Evolutionary conservation across 148 eudicot species (phyloP).

Genomic region (Bassia scoparia): DNA sequence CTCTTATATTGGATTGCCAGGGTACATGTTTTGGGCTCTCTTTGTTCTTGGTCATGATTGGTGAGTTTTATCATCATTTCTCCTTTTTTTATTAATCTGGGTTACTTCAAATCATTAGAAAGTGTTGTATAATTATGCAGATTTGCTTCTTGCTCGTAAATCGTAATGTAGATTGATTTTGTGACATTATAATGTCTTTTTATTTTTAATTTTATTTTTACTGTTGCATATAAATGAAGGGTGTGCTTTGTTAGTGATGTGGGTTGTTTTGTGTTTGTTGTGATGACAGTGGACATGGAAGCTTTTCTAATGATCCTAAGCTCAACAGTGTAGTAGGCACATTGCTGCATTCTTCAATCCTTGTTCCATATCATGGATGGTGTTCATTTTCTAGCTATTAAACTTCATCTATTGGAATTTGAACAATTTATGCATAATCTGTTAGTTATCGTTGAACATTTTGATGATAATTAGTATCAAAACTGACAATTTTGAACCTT

Average conservation of each 20-base stretch:
- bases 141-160: constrained; percentile 2
- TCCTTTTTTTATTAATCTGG: too few relatives aligned
- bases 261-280: constrained; percentile 7
- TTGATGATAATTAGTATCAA: not conserved
- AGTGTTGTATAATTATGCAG: not conserved
- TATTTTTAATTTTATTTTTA: too few relatives aligned
- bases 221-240: not conserved
- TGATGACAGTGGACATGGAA: constrained; percentile 80
- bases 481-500: constrained; percentile 15
- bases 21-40: constrained; percentile 83
- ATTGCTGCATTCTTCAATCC: constrained; percentile 74
- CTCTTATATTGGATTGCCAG: constrained; percentile 80
- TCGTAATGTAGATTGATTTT: not conserved
- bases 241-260: constrained; percentile 10
- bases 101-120: too few relatives aligned
- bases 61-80: constrained; percentile 25
- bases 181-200: not conserved
- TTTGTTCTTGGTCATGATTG: constrained; percentile 93
- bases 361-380: constrained; percentile 92
- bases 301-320: constrained; percentile 65
- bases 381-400: not conserved
- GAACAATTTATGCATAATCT: not conserved
- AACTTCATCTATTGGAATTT: constrained; percentile 4
- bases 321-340: constrained; percentile 68
- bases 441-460: not conserved